Evolutionary conservation across 148 eudicot species (phyloP), one percentile per base, ranked within the genome.

Genomic region (Camellia japonica): DNA sequence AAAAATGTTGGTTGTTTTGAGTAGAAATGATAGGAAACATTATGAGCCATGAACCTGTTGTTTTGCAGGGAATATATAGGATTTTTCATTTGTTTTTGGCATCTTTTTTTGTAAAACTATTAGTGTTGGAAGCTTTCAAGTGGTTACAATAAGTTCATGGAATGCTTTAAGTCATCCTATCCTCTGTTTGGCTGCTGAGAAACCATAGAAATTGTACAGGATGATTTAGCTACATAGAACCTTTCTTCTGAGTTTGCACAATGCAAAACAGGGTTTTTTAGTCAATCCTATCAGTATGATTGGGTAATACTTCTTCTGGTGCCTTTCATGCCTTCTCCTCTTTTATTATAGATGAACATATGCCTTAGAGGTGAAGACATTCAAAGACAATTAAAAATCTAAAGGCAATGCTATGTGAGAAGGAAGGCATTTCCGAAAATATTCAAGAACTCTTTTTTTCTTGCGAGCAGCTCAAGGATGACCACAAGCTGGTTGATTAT

Each of bases 361-460:
- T 55, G 23, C 74, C 13, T 20, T 84, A 18, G 83, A 79, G n/a
- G 76, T 71, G 18, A 83, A 71, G 62, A 73, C 19, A 13, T 74
- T 30, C 66, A 3, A 73, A 58, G 18, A 75, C 78, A 8, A 43
- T 77, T 7, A 70, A 44, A 52, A 73, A 79, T n/a, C 15, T 86
- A 0, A 86, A 86, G 68, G 42, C 63, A 30, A 5, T 69, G 18
- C 61, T 81, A 2, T 52, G 67, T 18, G 67, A 55, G 63, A 62
- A 73, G 43, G 84, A 65, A 68, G 85, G 80, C 16, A 58, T 82
- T 62, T 73, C 84, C 0, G 83, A 84, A 69, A 68, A 64, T 67
- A 76, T 84, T 15, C 86, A 78, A 65, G 80, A 82, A 10, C 60
- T 84, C 64, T 51, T 56, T 72, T 83, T 52, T 16, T 30, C 11